phyloP scores from a whole-genome alignment of 2,329 filamentous ascomycete genomes.

The Aureobasidium mangrovei region DNA sequence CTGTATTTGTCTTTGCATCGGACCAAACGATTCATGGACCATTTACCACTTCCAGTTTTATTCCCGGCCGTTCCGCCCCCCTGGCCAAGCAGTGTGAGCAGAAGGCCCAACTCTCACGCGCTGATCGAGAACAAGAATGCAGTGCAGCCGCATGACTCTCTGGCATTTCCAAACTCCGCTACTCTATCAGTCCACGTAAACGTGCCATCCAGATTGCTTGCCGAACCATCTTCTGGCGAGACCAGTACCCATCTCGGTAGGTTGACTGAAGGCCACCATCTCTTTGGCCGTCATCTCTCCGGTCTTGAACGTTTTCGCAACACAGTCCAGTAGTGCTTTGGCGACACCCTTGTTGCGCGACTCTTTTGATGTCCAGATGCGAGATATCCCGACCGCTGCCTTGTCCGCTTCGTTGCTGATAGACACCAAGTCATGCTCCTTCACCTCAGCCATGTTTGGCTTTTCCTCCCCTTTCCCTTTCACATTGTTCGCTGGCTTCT shows the following conservation, averaged over 20 bases:
- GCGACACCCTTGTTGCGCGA: slow-evolving; percentile 51
- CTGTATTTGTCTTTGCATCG: no score
- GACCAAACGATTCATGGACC: no score
- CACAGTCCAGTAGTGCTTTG: slow-evolving; percentile 47
- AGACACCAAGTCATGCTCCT: slow-evolving; percentile 27
- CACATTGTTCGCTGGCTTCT: slow-evolving; percentile 3
- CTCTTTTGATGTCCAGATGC: slow-evolving; percentile 55
- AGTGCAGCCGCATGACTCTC: no score
- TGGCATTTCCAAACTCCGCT: background rate
- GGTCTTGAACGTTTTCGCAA: slow-evolving; percentile 47
- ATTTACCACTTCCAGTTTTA: no score
- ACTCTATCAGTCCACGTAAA: slow-evolving; percentile 44
- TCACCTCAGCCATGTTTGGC: background rate
- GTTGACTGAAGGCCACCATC: slow-evolving; percentile 55
- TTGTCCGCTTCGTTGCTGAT: slow-evolving; percentile 34
- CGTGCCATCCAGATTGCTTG: slow-evolving; percentile 47
- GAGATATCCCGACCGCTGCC: slow-evolving; percentile 53
- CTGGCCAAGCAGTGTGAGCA: no score
- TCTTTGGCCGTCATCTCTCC: slow-evolving; percentile 47
- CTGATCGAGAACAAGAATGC: no score
- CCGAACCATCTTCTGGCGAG: slow-evolving; percentile 53
- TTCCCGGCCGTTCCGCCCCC: no score
- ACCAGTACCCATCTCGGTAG: slow-evolving; percentile 51
- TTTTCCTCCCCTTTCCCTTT: slow-evolving; percentile 14
- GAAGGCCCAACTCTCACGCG: no score